Evolutionary conservation across 2,329 filamentous ascomycete species (phyloP).

Genomic region (Beauveria varroae): DNA sequence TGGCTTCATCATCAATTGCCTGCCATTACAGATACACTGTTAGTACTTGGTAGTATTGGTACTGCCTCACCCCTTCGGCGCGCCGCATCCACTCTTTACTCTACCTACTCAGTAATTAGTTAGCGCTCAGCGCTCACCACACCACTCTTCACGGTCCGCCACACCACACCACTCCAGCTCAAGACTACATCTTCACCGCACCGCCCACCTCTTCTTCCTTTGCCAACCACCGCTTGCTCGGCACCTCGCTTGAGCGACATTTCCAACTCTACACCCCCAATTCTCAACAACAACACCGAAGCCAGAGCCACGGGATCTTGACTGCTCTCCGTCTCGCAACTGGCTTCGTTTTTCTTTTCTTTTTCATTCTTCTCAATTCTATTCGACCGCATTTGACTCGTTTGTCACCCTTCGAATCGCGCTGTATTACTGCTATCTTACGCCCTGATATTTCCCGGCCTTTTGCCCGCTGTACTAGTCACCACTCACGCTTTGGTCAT

Average conservation of each 20-base stretch:
- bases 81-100: too few relatives aligned
- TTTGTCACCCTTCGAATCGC: background rate
- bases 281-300: background rate
- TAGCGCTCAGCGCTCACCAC: background rate
- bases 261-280: background rate
- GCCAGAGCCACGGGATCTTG: constrained; percentile 4
- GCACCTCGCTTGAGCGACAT: constrained; percentile 10
- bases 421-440: constrained; percentile 8
- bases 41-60: too few relatives aligned
- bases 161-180: background rate
- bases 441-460: background rate
- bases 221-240: constrained; percentile 10
- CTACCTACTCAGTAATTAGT: too few relatives aligned
- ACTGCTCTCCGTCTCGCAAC: constrained; percentile 1
- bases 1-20: background rate
- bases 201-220: constrained; percentile 8
- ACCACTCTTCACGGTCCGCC: background rate
- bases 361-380: background rate
- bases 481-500: background rate
- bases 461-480: background rate
- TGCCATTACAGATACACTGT: background rate
- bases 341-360: constrained; percentile 7
- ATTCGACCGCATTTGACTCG: background rate
- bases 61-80: too few relatives aligned
- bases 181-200: constrained; percentile 12